A percentile compares a stretch with the other conserved stretches of the same genome.
Evolutionary conservation across 257 asterid genomes (phyloP).

Genomic region (Thymus quinquecostatus): DNA sequence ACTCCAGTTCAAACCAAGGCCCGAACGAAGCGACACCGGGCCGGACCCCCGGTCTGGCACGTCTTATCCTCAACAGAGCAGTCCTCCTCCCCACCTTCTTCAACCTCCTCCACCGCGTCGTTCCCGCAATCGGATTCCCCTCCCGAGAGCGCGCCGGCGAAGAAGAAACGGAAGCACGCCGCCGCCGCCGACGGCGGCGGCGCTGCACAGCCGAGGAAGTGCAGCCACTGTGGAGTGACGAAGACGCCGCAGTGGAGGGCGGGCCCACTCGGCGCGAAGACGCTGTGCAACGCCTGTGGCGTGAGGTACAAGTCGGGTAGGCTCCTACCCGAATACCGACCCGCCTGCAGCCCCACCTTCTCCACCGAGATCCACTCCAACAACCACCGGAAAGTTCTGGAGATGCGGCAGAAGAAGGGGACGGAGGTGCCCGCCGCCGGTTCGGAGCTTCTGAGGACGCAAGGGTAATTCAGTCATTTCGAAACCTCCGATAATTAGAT

Average conservation of each 20-base stretch:
- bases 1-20: conserved; percentile 84
- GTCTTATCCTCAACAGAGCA: conserved; percentile 57
- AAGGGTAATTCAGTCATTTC: conserved; percentile 2
- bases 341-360: conserved; percentile 94
- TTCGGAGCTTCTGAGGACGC: conserved; percentile 57
- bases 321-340: conserved; percentile 88
- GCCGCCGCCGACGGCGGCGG: conserved; percentile 33
- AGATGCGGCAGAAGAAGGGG: conserved; percentile 74
- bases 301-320: conserved; percentile 93
- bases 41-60: conserved; percentile 67
- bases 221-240: conserved; percentile 91
- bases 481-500: not conserved
- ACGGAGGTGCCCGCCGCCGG: conserved; percentile 48
- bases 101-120: conserved; percentile 61
- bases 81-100: conserved; percentile 58
- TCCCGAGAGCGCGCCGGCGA: conserved; percentile 34
- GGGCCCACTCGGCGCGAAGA: conserved; percentile 86
- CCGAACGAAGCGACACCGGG: conserved; percentile 68
- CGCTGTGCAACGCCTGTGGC: conserved; percentile 97
- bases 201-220: conserved; percentile 66
- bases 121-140: conserved; percentile 45
- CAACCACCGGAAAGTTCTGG: conserved; percentile 89
- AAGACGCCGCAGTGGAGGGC: conserved; percentile 99
- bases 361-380: conserved; percentile 78
- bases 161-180: conserved; percentile 43